Percentiles rank a stretch among this genome's conserved stretches.
Evolutionary conservation across 2,329 filamentous ascomycete genomes (phyloP).

Genomic region (Cadophora luteo-olivacea): DNA sequence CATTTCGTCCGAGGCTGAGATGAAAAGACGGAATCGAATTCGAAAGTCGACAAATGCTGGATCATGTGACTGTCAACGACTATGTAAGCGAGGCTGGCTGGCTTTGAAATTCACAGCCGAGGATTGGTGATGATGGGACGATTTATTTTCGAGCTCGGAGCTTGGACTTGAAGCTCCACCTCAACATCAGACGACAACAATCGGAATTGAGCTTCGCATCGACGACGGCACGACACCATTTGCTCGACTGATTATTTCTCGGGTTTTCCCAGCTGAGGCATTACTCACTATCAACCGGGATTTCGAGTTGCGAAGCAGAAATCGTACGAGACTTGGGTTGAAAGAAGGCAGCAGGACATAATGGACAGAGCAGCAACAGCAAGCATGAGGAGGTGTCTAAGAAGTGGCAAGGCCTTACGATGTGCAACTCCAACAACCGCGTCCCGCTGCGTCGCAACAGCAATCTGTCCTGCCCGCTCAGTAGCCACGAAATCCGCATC

Average conservation of each 20-base stretch:
- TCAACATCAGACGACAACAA: neutral
- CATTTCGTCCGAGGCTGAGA: neutral
- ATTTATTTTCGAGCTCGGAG: slow-evolving; percentile 1
- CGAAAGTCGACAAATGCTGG: neutral
- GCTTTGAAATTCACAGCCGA: slow-evolving; percentile 16
- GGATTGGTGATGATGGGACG: slow-evolving; percentile 14
- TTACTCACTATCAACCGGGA: neutral
- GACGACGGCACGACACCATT: neutral
- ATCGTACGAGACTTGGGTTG: neutral
- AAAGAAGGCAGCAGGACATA: neutral
- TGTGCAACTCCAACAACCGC: slow-evolving; percentile 9
- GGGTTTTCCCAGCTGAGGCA: neutral
- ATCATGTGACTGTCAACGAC: slow-evolving; percentile 12
- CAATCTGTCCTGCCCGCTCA: slow-evolving; percentile 23
- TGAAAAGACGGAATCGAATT: neutral
- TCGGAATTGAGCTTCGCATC: neutral
- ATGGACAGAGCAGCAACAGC: slow-evolving; percentile 29
- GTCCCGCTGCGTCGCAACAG: slow-evolving; percentile 23
- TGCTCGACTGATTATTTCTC: neutral
- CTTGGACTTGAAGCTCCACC: neutral
- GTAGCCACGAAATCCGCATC: slow-evolving; percentile 8
- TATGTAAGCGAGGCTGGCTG: slow-evolving; percentile 6
- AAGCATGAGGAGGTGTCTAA: slow-evolving; percentile 24
- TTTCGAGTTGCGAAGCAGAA: neutral
- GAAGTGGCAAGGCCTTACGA: slow-evolving; percentile 18